These are phyloP conservation scores for Phytophthora sansomeana DNA, from an alignment of 352 stramenopile genomes.

Conservation along the genomic window DNA sequence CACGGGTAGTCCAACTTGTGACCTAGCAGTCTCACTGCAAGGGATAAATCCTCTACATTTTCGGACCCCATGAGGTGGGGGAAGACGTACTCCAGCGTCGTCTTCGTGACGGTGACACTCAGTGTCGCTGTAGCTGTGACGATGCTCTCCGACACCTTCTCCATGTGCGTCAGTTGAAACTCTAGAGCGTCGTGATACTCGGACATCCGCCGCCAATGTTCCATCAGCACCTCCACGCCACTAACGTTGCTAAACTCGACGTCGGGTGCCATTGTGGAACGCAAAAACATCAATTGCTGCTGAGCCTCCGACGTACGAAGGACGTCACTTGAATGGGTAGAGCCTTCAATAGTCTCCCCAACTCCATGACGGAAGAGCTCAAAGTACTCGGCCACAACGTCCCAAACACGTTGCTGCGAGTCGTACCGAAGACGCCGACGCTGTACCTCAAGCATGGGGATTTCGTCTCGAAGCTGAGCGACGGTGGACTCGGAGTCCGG, in stretches of 20 bases:
- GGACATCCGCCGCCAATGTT: slow-evolving; percentile 51
- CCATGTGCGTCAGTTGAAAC: slow-evolving; percentile 45
- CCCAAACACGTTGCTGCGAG: slow-evolving; percentile 32
- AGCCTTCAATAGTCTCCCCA: slow-evolving; percentile 17
- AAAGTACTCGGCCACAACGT: slow-evolving; percentile 49
- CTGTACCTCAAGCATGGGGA: slow-evolving; percentile 42
- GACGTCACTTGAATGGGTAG: slow-evolving; percentile 17
- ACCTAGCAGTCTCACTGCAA: slow-evolving; percentile 41
- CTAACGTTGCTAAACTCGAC: slow-evolving; percentile 42
- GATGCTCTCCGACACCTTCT: slow-evolving; percentile 40
- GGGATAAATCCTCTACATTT: slow-evolving; percentile 37
- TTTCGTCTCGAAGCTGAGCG: slow-evolving; percentile 43
- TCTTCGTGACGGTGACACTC: slow-evolving; percentile 43
- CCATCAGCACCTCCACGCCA: slow-evolving; percentile 36
- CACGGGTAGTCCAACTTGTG: slow-evolving; percentile 43
- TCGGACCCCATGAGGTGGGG: slow-evolving; percentile 45
- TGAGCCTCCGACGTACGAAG: slow-evolving; percentile 32
- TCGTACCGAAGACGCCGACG: slow-evolving; percentile 36
- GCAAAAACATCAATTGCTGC: slow-evolving; percentile 54
- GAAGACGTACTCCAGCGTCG: slow-evolving; percentile 45
- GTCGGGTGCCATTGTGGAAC: slow-evolving; percentile 44
- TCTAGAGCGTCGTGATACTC: slow-evolving; percentile 45
- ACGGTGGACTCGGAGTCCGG: slow-evolving; percentile 45
- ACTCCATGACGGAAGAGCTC: slow-evolving; percentile 43
- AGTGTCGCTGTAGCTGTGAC: slow-evolving; percentile 32